Evolutionary conservation across 192 early-diverging fungal genomes (phyloP), one percentile per base, ranked within the genome.

Genomic region (Backusella psychrophila): DNA sequence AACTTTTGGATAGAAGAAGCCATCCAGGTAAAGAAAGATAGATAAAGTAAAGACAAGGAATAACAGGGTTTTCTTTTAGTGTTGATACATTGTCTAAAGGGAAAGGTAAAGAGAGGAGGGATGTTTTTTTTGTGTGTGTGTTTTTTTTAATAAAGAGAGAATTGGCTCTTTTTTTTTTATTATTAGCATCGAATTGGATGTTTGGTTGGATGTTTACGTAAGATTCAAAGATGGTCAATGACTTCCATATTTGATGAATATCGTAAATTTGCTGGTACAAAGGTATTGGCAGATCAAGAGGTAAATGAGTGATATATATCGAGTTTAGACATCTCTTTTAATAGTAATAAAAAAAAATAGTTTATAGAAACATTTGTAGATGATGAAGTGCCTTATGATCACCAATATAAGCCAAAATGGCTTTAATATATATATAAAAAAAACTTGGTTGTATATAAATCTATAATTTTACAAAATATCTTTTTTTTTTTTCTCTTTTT

Each of bases 211-310:
- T 97, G 96, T 74, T 86, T 99, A 17, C 84, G 98, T 29, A 98
- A 97, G 81, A 86, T 97, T 63, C 96, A 98, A 73, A 90, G 90
- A 63, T 99, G 98, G 98, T 95, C 96, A 21, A 91, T 97, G 90
- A 95, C 98, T 0, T 92, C 94, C 6, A 98, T 97, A 17, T 99
- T 98, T 89, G 96, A 97, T 85, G 98, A 99, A 85, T 99, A 98
- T 78, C 85, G 95, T 56, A 82, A 96, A 46, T 99, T 99, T 74
- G 94, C 97, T 17, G 97, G 95, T 33, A 90, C 91, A 17, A 96
- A 95, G 81, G 91, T 96, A 26, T 79, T 98, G 34, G 92, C 94
- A 12, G 97, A 98, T 84, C 95, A 97, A 80, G 95, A 98, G 91
- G 94, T 98, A 83, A 82, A 36, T 70, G 35, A 29, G 6, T 2